Conservation (phyloP, 225 moss, liverwort and hornwort species). For the Takakia lepidozioides region DNA sequence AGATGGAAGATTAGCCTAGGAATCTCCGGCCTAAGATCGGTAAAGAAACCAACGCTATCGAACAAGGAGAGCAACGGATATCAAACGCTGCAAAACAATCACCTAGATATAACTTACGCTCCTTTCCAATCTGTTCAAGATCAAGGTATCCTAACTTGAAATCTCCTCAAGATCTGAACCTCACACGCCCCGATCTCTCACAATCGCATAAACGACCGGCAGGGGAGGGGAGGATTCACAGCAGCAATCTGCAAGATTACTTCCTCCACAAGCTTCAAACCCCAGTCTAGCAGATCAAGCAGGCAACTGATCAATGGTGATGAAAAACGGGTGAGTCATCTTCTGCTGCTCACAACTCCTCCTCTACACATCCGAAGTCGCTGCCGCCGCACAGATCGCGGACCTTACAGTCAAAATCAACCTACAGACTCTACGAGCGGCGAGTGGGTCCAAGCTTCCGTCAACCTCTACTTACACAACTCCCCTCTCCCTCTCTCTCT, state of each 20-base stretch:
- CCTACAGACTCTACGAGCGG: no score
- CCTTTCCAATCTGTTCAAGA: not conserved
- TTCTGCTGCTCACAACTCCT: constrained; percentile 8
- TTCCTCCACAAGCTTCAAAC: constrained; percentile 5
- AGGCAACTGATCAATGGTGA: constrained; percentile 46
- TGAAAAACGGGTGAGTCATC: constrained; percentile 39
- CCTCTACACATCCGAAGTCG: constrained; percentile 5
- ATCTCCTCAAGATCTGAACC: constrained; percentile 2
- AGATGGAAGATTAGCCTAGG: not conserved
- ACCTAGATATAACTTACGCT: not conserved
- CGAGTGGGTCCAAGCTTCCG: no score
- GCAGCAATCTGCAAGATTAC: no score
- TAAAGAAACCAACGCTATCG: not conserved
- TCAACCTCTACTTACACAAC: no score
- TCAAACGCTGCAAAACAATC: not conserved
- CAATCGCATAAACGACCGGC: no score
- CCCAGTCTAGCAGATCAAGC: constrained; percentile 17
- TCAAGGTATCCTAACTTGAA: no score
- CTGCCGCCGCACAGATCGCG: no score
- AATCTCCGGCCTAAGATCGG: not conserved
- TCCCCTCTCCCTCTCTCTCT: no score
- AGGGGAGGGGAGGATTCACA: no score
- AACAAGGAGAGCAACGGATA: not conserved
- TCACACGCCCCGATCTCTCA: constrained; percentile 8
- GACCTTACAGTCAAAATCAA: no score